phyloP scores from a whole-genome alignment of 352 stramenopile species.

The Pythium rhizo-oryzae region DNA sequence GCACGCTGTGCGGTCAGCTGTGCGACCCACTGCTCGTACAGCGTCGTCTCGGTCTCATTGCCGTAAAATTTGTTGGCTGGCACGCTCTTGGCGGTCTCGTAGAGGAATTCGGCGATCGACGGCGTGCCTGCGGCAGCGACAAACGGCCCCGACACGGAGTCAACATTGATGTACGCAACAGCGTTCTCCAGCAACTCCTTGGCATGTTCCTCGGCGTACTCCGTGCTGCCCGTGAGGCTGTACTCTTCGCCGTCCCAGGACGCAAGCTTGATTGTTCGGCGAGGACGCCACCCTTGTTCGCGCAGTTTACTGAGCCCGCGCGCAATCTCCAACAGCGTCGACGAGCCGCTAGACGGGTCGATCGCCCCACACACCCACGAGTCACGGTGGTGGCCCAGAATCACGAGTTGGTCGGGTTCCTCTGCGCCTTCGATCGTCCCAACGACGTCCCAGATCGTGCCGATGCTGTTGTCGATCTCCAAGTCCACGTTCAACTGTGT shows the following conservation, averaged over 20 bases:
- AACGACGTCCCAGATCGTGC: conserved; percentile 88
- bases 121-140: conserved; percentile 60
- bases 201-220: conserved; percentile 73
- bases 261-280: conserved; percentile 38
- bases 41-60: conserved; percentile 28
- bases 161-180: conserved; percentile 87
- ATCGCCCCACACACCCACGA: conserved; percentile 90
- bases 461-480: conserved; percentile 76
- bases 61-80: conserved; percentile 50
- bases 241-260: conserved; percentile 88
- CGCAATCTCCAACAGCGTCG: conserved; percentile 85
- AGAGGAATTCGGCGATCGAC: conserved; percentile 42
- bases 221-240: conserved; percentile 80
- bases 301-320: conserved; percentile 68
- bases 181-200: conserved; percentile 61
- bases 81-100: conserved; percentile 51
- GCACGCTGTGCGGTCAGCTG: conserved; percentile 4
- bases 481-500: conserved; percentile 67
- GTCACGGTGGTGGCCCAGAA: conserved; percentile 92
- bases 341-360: conserved; percentile 84
- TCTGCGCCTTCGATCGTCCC: conserved; percentile 66
- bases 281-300: conserved; percentile 65
- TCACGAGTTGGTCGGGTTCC: conserved; percentile 65
- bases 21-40: conserved; percentile 48
- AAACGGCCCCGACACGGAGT: conserved; percentile 60